phyloP scores from a whole-genome alignment of 2,329 filamentous ascomycete species.

The Davidsoniella neocaledoniae region DNA sequence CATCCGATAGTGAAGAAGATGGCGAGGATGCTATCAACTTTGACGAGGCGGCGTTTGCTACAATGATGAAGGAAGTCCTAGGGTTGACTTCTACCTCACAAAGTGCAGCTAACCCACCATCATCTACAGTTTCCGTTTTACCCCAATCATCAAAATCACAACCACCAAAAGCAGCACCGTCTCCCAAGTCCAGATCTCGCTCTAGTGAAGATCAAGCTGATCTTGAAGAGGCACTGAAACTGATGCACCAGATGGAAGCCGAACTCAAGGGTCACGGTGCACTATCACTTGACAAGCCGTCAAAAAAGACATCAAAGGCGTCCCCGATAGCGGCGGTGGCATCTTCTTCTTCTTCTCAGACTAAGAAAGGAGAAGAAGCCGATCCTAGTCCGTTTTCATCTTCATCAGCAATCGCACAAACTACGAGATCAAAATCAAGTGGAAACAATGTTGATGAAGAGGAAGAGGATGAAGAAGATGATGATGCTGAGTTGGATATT shows the following conservation, averaged over 20 bases:
- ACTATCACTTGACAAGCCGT: conserved; percentile 33
- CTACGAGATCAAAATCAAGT: not conserved
- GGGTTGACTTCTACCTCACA: conserved; percentile 31
- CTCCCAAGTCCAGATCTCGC: not conserved
- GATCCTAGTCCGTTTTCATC: no score
- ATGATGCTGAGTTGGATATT: conserved; percentile 49
- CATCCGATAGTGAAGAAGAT: conserved; percentile 26
- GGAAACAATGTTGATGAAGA: conserved; percentile 18
- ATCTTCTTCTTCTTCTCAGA: not conserved
- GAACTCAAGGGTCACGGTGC: conserved; percentile 56
- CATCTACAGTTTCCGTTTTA: no score
- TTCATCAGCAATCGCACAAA: not conserved
- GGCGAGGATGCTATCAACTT: conserved; percentile 50
- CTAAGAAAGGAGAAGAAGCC: no score
- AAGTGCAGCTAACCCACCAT: not conserved
- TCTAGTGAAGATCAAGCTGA: conserved; percentile 27
- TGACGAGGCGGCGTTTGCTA: conserved; percentile 68
- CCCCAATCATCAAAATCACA: conserved; percentile 4
- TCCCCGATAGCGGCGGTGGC: not conserved
- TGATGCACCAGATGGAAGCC: conserved; percentile 53
- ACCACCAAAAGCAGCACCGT: not conserved
- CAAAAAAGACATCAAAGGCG: not conserved
- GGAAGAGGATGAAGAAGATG: conserved; percentile 33
- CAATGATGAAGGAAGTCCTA: conserved; percentile 89
- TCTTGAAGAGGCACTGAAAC: conserved; percentile 43